Base-by-base conservation (phyloP, 2,329 filamentous ascomycete genomes). In the Cytospora piceicola region DNA sequence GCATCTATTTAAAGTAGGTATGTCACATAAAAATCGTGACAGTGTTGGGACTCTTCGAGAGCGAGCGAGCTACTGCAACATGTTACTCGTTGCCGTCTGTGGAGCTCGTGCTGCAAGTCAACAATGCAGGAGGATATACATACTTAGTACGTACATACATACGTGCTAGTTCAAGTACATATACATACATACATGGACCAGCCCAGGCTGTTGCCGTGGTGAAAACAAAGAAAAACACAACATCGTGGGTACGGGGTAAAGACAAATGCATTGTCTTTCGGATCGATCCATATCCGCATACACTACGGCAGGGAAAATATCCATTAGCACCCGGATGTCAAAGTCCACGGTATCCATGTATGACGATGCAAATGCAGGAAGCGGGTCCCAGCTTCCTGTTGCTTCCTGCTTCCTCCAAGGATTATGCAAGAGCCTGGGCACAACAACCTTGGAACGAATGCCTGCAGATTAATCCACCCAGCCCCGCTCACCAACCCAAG, bases 131-230 rank as follows among this genome's bases (percentile, higher is more conserved):
- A 36, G 32, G 11, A 49, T 4, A 24, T 49, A 24, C n/a, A 14
- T n/a, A 49, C n/a, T 9, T 49, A 49, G 14, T 49, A 24, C n/a
- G 5, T n/a, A 49, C n/a, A 11, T 49, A 49, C 46, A 49, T 49
- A 20, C n/a, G 12, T 9, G 42, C 4, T n/a, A 7, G 42, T 22
- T n/a, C n/a, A 49, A 4, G n/a, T 49, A 49, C n/a, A 49, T 22
- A 22, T 8, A 15, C 17, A 4, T 42, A 42, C 4, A 8, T 49
- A 24, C n/a, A 14, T 49, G 24, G 46, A 24, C n/a, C 46, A 49
- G 46, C 46, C 46, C 46, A 49, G 46, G 24, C 46, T 49, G 46
- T 49, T 49, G 46, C 46, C 46, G n/a, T 49, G 46, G 46, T 49
- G n/a, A 24, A 11, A 22, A 42, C 15, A 29, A 17, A 42, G 15